Conservation (phyloP, 2,329 filamentous ascomycete genomes). For the Neonectria faginata region DNA sequence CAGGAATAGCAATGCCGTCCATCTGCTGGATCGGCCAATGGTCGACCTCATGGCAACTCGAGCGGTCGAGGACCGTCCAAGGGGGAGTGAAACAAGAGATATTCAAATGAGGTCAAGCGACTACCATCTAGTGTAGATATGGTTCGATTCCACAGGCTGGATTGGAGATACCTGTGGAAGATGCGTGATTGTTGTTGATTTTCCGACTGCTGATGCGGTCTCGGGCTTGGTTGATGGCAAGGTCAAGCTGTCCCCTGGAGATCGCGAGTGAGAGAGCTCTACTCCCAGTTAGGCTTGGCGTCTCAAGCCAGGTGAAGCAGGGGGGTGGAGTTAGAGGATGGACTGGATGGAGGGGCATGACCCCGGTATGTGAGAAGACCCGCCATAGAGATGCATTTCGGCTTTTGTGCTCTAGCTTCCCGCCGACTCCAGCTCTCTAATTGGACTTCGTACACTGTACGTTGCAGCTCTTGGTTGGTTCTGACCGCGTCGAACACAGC, state of each 20-base stretch:
- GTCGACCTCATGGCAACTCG: slow-evolving; percentile 61
- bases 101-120: slow-evolving; percentile 12
- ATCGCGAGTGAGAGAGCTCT: slow-evolving; percentile 36
- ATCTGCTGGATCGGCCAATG: slow-evolving; percentile 66
- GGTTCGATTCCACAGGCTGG: slow-evolving; percentile 23
- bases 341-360: slow-evolving; percentile 39
- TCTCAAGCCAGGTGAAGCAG: slow-evolving; percentile 32
- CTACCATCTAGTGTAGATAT: slow-evolving; percentile 17
- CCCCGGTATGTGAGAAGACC: slow-evolving; percentile 40
- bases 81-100: slow-evolving; percentile 23
- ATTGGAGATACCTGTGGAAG: slow-evolving; percentile 18
- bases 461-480: slow-evolving; percentile 13
- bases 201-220: slow-evolving; percentile 34
- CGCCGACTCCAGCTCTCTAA: slow-evolving; percentile 4
- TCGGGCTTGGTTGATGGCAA: slow-evolving; percentile 42
- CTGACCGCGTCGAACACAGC: slow-evolving; percentile 2
- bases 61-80: slow-evolving; percentile 34
- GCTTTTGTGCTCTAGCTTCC: slow-evolving; percentile 27
- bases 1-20: slow-evolving; percentile 73
- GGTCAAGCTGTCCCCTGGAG: slow-evolving; percentile 48
- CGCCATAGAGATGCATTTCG: slow-evolving; percentile 34
- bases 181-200: slow-evolving; percentile 18
- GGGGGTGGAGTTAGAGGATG: slow-evolving; percentile 32
- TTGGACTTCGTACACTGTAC: slow-evolving; percentile 29
- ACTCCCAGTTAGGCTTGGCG: slow-evolving; percentile 42